Percentiles rank a stretch among this genome's conserved stretches.
These are phyloP conservation scores for Symbiodinium pilosum DNA, from an alignment of 73 alveolate species.

Conservation along the genomic window DNA sequence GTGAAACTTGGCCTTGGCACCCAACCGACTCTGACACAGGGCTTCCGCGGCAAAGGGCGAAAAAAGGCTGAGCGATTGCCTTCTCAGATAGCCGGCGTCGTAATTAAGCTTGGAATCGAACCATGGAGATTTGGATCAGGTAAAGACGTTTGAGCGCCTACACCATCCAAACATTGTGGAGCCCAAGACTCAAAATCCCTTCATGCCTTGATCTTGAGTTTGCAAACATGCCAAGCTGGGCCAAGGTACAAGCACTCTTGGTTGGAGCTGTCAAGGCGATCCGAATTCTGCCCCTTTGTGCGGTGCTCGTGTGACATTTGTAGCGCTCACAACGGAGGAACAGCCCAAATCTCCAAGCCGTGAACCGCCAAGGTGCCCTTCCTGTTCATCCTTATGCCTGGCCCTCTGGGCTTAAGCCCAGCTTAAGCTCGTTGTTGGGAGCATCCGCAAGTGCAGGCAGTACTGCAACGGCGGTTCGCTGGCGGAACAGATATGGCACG, in stretches of 20 bases:
- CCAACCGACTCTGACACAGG: no score
- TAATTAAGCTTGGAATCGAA: no score
- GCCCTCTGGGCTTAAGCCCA: background rate
- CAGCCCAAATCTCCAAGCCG: no score
- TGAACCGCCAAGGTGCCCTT: constrained; percentile 31
- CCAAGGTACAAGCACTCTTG: constrained; percentile 85
- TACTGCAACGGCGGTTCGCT: constrained; percentile 77
- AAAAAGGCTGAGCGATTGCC: background rate
- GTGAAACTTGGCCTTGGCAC: background rate
- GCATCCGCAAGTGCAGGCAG: background rate
- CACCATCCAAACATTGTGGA: constrained; percentile 94
- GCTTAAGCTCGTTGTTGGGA: background rate
- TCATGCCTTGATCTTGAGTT: background rate
- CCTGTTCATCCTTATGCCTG: constrained; percentile 79
- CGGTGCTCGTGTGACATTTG: no score
- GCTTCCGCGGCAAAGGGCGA: no score
- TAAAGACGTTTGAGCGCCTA: constrained; percentile 85
- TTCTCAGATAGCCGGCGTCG: background rate
- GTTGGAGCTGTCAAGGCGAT: constrained; percentile 87
- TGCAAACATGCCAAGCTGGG: background rate
- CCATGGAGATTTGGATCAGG: no score
- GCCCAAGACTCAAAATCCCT: background rate
- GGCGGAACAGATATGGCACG: constrained; percentile 87
- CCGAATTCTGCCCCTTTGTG: constrained; percentile 78
- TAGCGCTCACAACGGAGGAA: no score